Evolutionary conservation across 257 asterid genomes (phyloP).

Genomic region (Petrea volubilis): DNA sequence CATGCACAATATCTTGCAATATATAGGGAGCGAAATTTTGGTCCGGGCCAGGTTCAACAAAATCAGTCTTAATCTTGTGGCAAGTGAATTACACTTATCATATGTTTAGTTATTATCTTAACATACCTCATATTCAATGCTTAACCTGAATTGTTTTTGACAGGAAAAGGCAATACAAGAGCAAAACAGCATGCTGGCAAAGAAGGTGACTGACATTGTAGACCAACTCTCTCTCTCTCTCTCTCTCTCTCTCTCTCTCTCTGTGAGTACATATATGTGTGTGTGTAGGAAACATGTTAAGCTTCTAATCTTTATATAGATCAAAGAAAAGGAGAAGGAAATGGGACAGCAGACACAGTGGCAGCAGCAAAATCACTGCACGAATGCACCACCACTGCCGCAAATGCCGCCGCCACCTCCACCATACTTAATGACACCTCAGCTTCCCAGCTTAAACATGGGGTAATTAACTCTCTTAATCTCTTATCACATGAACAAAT

Average conservation of each 20-base stretch:
- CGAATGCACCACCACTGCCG: slow-evolving; percentile 30
- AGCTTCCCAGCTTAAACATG: slow-evolving; percentile 54
- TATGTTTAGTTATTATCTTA: too few species aligned
- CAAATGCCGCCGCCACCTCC: slow-evolving; percentile 34
- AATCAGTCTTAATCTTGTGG: too few species aligned
- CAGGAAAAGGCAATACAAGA: slow-evolving; percentile 82
- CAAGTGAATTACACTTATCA: too few species aligned
- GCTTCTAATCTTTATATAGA: too few species aligned
- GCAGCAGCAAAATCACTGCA: slow-evolving; percentile 53
- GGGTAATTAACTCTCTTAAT: slow-evolving; percentile 39
- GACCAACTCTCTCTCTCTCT: background rate
- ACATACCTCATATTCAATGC: too few species aligned
- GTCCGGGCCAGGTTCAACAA: too few species aligned
- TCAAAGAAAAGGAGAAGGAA: slow-evolving; percentile 71
- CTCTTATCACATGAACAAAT: too few species aligned
- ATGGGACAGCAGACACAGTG: slow-evolving; percentile 49
- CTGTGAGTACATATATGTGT: too few species aligned
- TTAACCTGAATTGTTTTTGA: too few species aligned
- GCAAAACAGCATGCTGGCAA: slow-evolving; percentile 75
- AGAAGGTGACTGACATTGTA: slow-evolving; percentile 46
- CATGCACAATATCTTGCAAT: too few species aligned
- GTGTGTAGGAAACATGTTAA: too few species aligned
- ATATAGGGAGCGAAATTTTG: too few species aligned
- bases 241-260: slow-evolving; percentile 2
- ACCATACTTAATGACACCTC: slow-evolving; percentile 39